Conservation (phyloP, 352 stramenopile genomes). For the Blastocystis sp. region DNA sequence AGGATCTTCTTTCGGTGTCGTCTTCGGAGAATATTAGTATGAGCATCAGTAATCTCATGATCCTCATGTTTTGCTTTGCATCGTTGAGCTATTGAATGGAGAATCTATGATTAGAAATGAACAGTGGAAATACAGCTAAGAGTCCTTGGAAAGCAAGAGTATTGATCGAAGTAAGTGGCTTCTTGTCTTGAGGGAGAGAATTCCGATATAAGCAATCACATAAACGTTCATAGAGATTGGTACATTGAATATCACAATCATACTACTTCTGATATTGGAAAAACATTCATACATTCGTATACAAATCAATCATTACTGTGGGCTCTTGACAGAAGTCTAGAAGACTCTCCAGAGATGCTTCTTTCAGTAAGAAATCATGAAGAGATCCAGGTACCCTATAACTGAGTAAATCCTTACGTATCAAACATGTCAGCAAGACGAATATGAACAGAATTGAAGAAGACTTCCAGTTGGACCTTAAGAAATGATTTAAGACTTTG, state of each 20-base stretch:
- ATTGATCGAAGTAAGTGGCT: conserved; percentile 73
- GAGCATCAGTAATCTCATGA: conserved; percentile 72
- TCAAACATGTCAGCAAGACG: conserved; percentile 67
- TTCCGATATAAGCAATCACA: conserved; percentile 76
- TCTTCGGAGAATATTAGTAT: not conserved
- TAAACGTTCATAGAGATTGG: conserved; percentile 93
- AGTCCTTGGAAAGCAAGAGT: conserved; percentile 76
- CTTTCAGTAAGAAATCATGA: conserved; percentile 65
- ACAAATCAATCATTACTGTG: conserved; percentile 91
- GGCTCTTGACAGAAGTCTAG: conserved; percentile 93
- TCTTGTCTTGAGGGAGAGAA: conserved; percentile 19
- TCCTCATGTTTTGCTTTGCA: conserved; percentile 72
- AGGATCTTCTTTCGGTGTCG: conserved; percentile 59
- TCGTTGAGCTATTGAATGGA: conserved; percentile 79
- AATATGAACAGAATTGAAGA: conserved; percentile 93
- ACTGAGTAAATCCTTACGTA: not conserved
- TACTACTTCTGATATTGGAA: conserved; percentile 69
- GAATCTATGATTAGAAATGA: conserved; percentile 66
- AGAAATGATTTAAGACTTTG: conserved; percentile 96
- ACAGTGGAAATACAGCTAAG: conserved; percentile 70
- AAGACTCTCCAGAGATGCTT: conserved; percentile 82
- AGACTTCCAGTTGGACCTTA: conserved; percentile 96
- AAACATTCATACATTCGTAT: conserved; percentile 76
- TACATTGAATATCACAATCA: conserved; percentile 95
- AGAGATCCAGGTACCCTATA: not conserved